Base-by-base conservation (phyloP, 1,284 basidiomycete genomes). In the Ceratobasidium sp. region DNA sequence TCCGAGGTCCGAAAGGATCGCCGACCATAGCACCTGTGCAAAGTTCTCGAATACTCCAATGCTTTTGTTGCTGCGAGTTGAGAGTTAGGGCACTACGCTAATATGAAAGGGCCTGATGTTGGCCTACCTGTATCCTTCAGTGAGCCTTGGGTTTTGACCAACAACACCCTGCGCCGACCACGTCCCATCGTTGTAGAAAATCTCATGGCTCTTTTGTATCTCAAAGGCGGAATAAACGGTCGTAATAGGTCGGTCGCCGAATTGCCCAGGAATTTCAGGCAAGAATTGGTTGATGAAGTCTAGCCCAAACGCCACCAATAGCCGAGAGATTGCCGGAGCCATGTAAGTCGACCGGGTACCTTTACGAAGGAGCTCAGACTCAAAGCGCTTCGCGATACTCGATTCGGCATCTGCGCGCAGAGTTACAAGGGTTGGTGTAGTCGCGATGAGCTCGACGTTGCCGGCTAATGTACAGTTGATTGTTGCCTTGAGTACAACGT, bases 271-370 rank as follows among this genome's bases (percentile, higher is more conserved):
- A 32, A 55, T 28, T 2, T 32, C 26, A 6, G 52, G 52, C 3
- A 62, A 30, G 16, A 62, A 62, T 7, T 44, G 14, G 26, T 62
- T 49, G 5, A 62, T 30, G 32, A 62, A 62, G 23, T 62, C 59
- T 1, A 47, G 13, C 2, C 59, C 59, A 21, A 62, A 62, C 11
- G 44, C 44, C 18, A 28, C 44, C 18, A 62, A 30, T 5, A 62
- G 18, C 16, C 18, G 46, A 2, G 26, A 6, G 4, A 49, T 47
- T n/a, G 44, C 44, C 16, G 59, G 23, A 7, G 38, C 44, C 6
- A 62, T 44, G 13, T 62, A 47, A 3, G 59, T 62, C 13, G 59
- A 2, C 9, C 9, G n/a, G 6, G 44, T 62, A 3, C 30, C 13
- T 44, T 18, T 43, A 3, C 38, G 38, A 11, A 59, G 11, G 6